Evolutionary conservation across 2,329 filamentous ascomycete genomes (phyloP), one percentile per base, ranked within the genome.

Genomic region (Sporothrix pseudoabietina): DNA sequence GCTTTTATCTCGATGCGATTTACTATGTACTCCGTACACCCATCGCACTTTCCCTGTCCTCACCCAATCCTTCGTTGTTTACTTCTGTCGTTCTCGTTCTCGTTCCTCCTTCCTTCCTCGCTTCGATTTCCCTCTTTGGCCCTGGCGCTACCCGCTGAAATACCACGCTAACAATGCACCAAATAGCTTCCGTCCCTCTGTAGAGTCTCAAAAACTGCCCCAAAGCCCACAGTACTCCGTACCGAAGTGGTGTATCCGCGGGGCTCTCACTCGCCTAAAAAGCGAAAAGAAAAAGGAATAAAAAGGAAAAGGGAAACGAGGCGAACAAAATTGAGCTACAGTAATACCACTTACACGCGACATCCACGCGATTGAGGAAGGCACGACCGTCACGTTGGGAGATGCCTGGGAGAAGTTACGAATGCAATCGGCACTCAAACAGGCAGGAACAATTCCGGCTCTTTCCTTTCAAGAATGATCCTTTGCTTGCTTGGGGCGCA

Each of bases 121-220:
- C 47, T 72, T 66, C 30, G 12, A 32, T 65, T 71, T 71, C 47
- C 70, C 59, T 22, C 44, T 65, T 65, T 71, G 57, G 70, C 44
- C 44, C 35, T 54, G 70, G 61, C 35, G 70, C 71, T 44, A 26
- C 71, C 19, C 44, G 41, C 61, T 61, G 39, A 49, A 49, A 69
- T 59, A 30, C 9, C 59, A 14, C 32, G 61, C 41, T 71, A 71
- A 47, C 49, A 19, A 39, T 22, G 32, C 57, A n/a, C 47, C 59
- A 22, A 72, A 32, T 32, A 54, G 49, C 32, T 49, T n/a, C 30
- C 47, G 22, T 19, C 22, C 5, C 9, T 12, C 12, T 47, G 10
- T 14, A 16, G 19, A 55, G 30, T 12, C 22, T 7, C 3, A 8
- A 44, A 65, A 41, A 65, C n/a, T 39, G 39, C 22, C 39, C 22